Evolutionary conservation across 768 basidiomycete genomes (phyloP), one percentile per base, ranked within the genome.

Genomic region (Boletus sp.): DNA sequence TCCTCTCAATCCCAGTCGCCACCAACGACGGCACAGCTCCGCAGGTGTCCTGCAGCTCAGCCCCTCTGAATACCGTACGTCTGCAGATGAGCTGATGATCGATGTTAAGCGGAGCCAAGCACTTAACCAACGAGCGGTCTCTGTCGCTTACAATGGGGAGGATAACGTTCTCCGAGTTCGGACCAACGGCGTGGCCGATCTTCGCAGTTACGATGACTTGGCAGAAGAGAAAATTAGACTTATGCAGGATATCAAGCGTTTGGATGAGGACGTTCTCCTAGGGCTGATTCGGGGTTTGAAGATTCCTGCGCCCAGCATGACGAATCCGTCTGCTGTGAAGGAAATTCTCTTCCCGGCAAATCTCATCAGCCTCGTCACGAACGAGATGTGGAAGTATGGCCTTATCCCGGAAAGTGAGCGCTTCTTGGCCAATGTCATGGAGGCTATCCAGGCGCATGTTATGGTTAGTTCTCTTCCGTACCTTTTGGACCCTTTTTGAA

Each of bases 321-420:
- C 88, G 43, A 96, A 90, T 65, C 90, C 94, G 1, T 90, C 94
- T n/a, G 85, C 88, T 19, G 86, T 93, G 57, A 98, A 98, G 73
- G 97, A 99, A 71, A 94, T 99, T 50, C 79, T 99, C 39, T 99
- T 99, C 86, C 97, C 97, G 11, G 95, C 97, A 25, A 98, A 98
- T 71, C 83, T 99, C 55, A 98, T 99, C 73, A 93, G 90, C 68
- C 76, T 98, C 44, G 87, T 97, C 60, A 96, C 94, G n/a, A 99
- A 99, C 71, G 97, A 98, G 73, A 99, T 99, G 97, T 98, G 97
- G 97, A 98, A 97, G 73, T 94, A 96, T 65, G 93, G 95, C 46
- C 83, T 99, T 60, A 98, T 98, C 61, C 80, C 85, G 15, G 97
- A 99, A 73, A 96, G 93, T 74, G 97, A 98, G 72, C 81, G 95